Evolutionary conservation across 305 asterid genomes (phyloP), one percentile per base, ranked within the genome.

Genomic region (Ajuga reptans): DNA sequence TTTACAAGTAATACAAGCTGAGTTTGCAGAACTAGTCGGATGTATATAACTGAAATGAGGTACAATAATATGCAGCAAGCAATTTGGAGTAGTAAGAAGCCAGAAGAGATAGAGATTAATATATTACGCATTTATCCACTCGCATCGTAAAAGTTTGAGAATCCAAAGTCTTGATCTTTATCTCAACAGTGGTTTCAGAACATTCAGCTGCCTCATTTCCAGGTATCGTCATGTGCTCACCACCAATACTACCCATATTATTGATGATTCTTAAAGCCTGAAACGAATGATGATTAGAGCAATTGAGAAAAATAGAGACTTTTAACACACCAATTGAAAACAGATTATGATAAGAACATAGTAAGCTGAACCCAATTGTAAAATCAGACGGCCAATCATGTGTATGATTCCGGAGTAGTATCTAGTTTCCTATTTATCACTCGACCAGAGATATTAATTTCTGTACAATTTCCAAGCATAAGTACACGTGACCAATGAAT

Each of bases 151-250:
- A 88, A 51, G 89, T 90, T 76, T 79, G 93, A 68, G 97, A 92
- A 79, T 92, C 97, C 85, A 92, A 76, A 6, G 89, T 92, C 88
- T 90, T 92, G 83, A 92, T 90, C 86, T 92, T 92, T 64, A 92
- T 92, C 90, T 90, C 96, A 75, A 92, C 95, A 16, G 95, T 84
- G 77, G 98, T 77, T 83, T 86, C 89, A 39, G 96, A 84, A 82
- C 93, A 79, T 72, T 72, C 84, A 46, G 87, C 81, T 42, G 74
- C 79, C 14, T 77, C 82, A 69, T 69, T 74, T 72, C 80, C 86
- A 68, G 80, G 56, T 5, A 80, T 58, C 69, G 73, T 75, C 43
- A 75, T 45, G 56, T 67, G 77, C 49, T 76, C 90, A 65, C 64
- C 87, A 69, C 79, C 81, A 61, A 77, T 82, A 74, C 88, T 78